Base-by-base conservation (phyloP, 257 asterid species). In the Primulina huaijiensis region DNA sequence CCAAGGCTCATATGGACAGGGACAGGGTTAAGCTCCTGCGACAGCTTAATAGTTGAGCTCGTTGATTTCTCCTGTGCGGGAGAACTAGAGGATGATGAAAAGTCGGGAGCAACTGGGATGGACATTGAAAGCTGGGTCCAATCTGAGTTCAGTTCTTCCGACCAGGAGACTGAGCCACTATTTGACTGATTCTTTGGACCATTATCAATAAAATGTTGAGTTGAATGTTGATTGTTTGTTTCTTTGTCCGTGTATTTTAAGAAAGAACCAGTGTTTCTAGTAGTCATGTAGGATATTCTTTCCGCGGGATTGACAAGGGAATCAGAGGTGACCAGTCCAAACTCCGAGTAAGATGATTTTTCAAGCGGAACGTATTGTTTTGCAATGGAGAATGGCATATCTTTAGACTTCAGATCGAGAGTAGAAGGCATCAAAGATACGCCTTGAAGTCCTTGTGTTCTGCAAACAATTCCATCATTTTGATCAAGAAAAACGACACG, bases 121-220 rank as follows among this genome's bases (percentile, higher is more conserved):
- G 99, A 83, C 95, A 93, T 93, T 4, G 99, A 90, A 9, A 93
- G 96, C 64, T 85, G 94, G 31, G 97, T 93, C 92, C 97, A 89
- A 69, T 89, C 95, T 1, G 94, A 78, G 75, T 83, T 85, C 14
- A 83, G 83, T 69, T 90, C 84, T 52, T 82, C 88, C 0, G 85
- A 79, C 95, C 96, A 89, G 4, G 89, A 58, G 68, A 34, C 75
- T 2, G 92, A 61, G 62, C 74, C 66, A 3, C 82, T 77, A 27
- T 71, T 62, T 0, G 90, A 78, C 56, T 85, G 87, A 52, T 83
- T 86, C 77, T 85, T 85, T 0, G 91, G 84, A 88, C 92, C 83
- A 60, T 87, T 87, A 21, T 88, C 88, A 1, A 82, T 85, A 55
- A 89, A 88, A 72, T 81, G 96, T 74, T 76, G 90, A 58, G 85